phyloP scores from a whole-genome alignment of 1,139 yeast genomes.

The Suhomyces yuchorum region DNA sequence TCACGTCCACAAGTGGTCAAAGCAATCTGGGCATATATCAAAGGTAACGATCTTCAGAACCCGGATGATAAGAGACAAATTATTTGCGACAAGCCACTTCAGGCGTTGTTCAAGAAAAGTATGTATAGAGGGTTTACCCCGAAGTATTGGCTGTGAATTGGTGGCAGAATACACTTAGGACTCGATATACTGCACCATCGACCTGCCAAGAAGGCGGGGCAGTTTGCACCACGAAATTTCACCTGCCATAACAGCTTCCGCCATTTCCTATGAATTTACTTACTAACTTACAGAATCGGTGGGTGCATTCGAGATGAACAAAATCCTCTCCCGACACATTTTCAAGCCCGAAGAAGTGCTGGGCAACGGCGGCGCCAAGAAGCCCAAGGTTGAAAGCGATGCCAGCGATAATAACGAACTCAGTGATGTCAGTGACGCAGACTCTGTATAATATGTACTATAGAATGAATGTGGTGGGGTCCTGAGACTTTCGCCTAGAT shows the following conservation, averaged over 20 bases:
- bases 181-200: no score
- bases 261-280: no score
- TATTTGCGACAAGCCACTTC: constrained; percentile 65
- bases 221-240: no score
- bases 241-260: no score
- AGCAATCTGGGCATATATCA: constrained; percentile 72
- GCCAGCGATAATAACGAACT: constrained; percentile 5
- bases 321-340: constrained; percentile 56
- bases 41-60: constrained; percentile 63
- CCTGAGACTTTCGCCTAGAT: no score
- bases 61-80: constrained; percentile 69
- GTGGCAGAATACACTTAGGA: no score
- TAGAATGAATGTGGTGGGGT: constrained; percentile 11
- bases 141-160: no score
- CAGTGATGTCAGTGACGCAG: constrained; percentile 10
- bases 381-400: constrained; percentile 4
- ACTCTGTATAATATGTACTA: constrained; percentile 13
- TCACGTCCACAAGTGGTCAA: constrained; percentile 77
- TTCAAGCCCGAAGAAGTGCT: constrained; percentile 42
- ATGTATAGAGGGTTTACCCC: constrained; percentile 24
- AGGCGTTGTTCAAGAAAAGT: constrained; percentile 57
- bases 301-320: constrained; percentile 71
- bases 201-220: no score
- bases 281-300: constrained; percentile 44
- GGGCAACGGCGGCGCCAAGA: constrained; percentile 6